Evolutionary conservation across 2,329 filamentous ascomycete species (phyloP).

Genomic region (Talaromyces marneffei): DNA sequence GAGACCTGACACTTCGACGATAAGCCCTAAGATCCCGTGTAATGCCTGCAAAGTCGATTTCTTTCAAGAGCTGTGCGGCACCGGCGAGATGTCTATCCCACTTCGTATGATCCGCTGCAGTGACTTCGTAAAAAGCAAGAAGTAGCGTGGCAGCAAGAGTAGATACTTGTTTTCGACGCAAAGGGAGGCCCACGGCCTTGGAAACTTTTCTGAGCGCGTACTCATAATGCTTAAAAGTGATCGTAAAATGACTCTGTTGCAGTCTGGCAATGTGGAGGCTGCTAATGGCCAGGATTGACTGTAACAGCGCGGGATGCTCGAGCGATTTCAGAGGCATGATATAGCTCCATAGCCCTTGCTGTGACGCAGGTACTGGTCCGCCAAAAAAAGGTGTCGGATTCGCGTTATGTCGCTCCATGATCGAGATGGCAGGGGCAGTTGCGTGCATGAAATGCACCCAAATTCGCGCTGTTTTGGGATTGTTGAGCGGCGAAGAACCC

Average conservation of each 20-base stretch:
- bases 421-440: constrained; percentile 76
- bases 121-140: constrained; percentile 88
- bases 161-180: constrained; percentile 65
- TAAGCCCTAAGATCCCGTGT: constrained; percentile 64
- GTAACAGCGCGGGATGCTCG: constrained; percentile 77
- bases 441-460: constrained; percentile 91
- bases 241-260: constrained; percentile 65
- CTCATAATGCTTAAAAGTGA: constrained; percentile 88
- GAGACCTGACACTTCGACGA: constrained; percentile 45
- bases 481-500: constrained; percentile 66
- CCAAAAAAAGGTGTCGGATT: constrained; percentile 66
- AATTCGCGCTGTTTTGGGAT: constrained; percentile 71
- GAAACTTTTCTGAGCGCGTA: constrained; percentile 74
- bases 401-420: constrained; percentile 76
- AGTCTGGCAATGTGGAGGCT: constrained; percentile 84
- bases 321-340: constrained; percentile 79
- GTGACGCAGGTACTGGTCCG: constrained; percentile 54
- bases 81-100: constrained; percentile 92
- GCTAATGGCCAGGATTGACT: constrained; percentile 81
- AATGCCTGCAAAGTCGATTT: constrained; percentile 72
- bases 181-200: constrained; percentile 64
- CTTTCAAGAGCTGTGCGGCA: constrained; percentile 71
- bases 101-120: constrained; percentile 88
- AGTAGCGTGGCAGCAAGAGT: constrained; percentile 85
- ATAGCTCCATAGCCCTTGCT: constrained; percentile 60